phyloP scores from a whole-genome alignment of 495 filamentous ascomycete genomes.

The Hyphodiscus hymeniophilus region DNA sequence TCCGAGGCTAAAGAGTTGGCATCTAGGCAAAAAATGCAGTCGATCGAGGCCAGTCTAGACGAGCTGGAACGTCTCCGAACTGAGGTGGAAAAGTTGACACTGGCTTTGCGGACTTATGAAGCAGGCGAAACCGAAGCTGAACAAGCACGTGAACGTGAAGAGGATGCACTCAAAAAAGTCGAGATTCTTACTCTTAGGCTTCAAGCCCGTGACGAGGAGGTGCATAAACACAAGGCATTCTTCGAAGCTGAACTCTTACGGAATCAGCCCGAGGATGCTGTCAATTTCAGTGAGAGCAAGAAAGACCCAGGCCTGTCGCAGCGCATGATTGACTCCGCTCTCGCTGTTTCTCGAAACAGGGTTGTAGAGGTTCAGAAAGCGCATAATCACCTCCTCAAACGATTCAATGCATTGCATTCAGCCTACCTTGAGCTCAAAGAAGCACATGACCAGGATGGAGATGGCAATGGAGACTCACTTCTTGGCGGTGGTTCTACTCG shows the following conservation, averaged over 20 bases:
- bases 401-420: conserved; percentile 29
- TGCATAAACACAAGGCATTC: conserved; percentile 32
- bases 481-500: neutral
- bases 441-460: neutral
- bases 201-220: conserved; percentile 38
- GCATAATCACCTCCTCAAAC: conserved; percentile 28
- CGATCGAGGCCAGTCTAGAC: conserved; percentile 47
- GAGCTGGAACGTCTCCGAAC: conserved; percentile 49
- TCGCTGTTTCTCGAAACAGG: conserved; percentile 30
- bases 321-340: neutral
- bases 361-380: conserved; percentile 36
- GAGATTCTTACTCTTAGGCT: conserved; percentile 43
- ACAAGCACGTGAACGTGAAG: conserved; percentile 39
- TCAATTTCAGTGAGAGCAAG: conserved; percentile 25
- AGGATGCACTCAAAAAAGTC: conserved; percentile 40
- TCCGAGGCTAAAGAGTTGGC: conserved; percentile 52
- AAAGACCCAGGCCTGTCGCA: conserved; percentile 13
- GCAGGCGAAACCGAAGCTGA: conserved; percentile 46
- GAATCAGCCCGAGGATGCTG: conserved; percentile 5
- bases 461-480: neutral
- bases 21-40: conserved; percentile 49
- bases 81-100: conserved; percentile 49
- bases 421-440: conserved; percentile 30
- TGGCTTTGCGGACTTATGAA: conserved; percentile 48
- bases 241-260: conserved; percentile 35